A percentile compares a stretch with the other conserved stretches of the same genome.
phyloP scores from a whole-genome alignment of 2,329 filamentous ascomycete species.

The Lachnellula cervina region DNA sequence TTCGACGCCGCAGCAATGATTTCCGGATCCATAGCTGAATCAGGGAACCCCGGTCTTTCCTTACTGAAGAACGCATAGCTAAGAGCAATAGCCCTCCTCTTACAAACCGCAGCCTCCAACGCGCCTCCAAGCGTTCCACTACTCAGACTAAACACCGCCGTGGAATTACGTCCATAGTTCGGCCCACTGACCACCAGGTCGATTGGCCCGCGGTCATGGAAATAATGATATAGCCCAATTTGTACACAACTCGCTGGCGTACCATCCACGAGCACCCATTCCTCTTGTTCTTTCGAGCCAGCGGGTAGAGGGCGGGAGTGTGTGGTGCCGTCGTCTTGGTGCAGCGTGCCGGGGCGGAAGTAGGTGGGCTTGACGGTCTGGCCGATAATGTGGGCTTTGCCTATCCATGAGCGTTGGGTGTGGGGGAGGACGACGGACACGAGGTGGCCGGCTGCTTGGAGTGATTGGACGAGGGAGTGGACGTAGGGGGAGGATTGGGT shows the following conservation, averaged over 20 bases:
- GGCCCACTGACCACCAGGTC: slow-evolving; percentile 76
- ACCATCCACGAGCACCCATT: slow-evolving; percentile 78
- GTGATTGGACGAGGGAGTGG: slow-evolving; percentile 65
- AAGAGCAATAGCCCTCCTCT: slow-evolving; percentile 69
- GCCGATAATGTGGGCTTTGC: slow-evolving; percentile 94
- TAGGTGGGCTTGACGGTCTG: slow-evolving; percentile 80
- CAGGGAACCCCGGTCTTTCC: slow-evolving; percentile 41
- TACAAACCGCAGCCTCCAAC: slow-evolving; percentile 70
- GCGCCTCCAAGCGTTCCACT: slow-evolving; percentile 75
- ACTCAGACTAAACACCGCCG: slow-evolving; percentile 71
- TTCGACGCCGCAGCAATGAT: slow-evolving; percentile 74
- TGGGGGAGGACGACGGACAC: slow-evolving; percentile 90
- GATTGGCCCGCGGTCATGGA: slow-evolving; percentile 63
- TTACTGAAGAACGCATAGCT: slow-evolving; percentile 83
- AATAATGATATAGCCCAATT: slow-evolving; percentile 77
- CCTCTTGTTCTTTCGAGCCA: slow-evolving; percentile 52
- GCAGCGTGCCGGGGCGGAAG: slow-evolving; percentile 63
- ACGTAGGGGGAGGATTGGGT: slow-evolving; percentile 75
- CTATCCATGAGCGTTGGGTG: slow-evolving; percentile 94
- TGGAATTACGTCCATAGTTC: slow-evolving; percentile 80
- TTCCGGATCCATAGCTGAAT: slow-evolving; percentile 60
- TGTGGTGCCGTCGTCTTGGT: slow-evolving; percentile 61
- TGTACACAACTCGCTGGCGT: slow-evolving; percentile 78
- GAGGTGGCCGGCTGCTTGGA: slow-evolving; percentile 72
- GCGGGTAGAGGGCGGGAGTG: slow-evolving; percentile 53